Conservation (phyloP, 257 asterid genomes). For the Solanum piurae region DNA sequence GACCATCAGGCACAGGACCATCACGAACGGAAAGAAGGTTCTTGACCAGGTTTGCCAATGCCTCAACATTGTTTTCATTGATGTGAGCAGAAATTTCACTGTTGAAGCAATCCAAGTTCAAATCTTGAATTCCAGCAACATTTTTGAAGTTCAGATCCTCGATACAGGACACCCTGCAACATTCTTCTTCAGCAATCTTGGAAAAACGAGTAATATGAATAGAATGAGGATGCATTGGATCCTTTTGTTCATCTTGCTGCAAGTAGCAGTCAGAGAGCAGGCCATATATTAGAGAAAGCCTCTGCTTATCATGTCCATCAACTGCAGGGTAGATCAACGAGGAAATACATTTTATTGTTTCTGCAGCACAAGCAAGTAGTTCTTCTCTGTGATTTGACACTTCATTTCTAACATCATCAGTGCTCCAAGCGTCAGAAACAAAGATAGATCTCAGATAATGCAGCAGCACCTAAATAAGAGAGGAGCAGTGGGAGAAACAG, state of each 20-base stretch:
- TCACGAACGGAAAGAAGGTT: constrained; percentile 44
- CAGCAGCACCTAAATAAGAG: constrained; percentile 62
- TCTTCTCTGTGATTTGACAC: constrained; percentile 48
- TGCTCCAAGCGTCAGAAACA: constrained; percentile 65
- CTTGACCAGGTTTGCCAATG: constrained; percentile 75
- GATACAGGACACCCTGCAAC: constrained; percentile 63
- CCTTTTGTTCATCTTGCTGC: constrained; percentile 37
- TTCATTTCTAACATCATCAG: constrained; percentile 55
- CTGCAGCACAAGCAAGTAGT: constrained; percentile 48
- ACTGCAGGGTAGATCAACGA: constrained; percentile 55
- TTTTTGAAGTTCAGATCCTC: constrained; percentile 64
- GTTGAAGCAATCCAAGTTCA: constrained; percentile 59
- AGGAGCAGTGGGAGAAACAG: constrained; percentile 2
- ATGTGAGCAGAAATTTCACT: constrained; percentile 63
- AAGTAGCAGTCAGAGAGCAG: constrained; percentile 75
- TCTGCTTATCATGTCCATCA: constrained; percentile 76
- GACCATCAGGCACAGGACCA: constrained; percentile 39
- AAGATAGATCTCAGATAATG: constrained; percentile 58
- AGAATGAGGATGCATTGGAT: constrained; percentile 15
- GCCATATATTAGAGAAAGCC: constrained; percentile 67
- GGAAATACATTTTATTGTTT: constrained; percentile 45
- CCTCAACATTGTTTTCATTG: constrained; percentile 58
- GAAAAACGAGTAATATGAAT: constrained; percentile 35
- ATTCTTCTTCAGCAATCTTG: constrained; percentile 59
- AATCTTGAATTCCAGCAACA: constrained; percentile 57